phyloP scores from a whole-genome alignment of 176 grass and related monocot genomes.

The Phragmites australis region DNA sequence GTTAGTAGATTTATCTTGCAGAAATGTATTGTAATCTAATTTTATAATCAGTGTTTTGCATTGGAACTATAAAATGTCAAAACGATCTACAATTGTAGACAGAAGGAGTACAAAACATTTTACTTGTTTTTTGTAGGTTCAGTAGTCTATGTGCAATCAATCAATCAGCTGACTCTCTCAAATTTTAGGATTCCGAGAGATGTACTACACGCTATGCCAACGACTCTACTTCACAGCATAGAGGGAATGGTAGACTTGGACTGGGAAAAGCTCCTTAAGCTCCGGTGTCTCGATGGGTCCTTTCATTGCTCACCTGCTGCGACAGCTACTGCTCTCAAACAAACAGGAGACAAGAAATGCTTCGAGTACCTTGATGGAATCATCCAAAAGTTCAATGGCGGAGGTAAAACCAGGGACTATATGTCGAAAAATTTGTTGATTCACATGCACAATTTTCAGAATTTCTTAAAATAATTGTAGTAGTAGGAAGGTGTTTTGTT shows the following conservation, averaged over 20 bases:
- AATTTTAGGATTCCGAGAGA: constrained; percentile 47
- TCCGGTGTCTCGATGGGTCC: constrained; percentile 42
- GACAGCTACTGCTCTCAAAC: constrained; percentile 32
- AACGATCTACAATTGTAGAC: too few relatives aligned
- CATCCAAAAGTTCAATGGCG: constrained; percentile 19
- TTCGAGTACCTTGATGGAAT: constrained; percentile 30
- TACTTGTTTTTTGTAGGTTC: too few relatives aligned
- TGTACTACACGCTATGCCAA: constrained; percentile 34
- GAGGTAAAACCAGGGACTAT: constrained; percentile 2
- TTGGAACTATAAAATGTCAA: too few relatives aligned
- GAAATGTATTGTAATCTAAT: too few relatives aligned
- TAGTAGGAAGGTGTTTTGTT: too few relatives aligned
- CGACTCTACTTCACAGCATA: constrained; percentile 33
- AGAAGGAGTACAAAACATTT: too few relatives aligned
- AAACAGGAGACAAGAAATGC: constrained; percentile 40
- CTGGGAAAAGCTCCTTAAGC: constrained; percentile 47
- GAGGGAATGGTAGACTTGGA: constrained; percentile 42
- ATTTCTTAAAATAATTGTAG: too few relatives aligned
- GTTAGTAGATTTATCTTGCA: too few relatives aligned
- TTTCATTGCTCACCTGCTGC: constrained; percentile 35
- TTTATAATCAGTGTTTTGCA: too few relatives aligned
- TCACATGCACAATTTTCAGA: neutral
- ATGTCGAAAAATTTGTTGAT: neutral
- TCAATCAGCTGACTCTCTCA: neutral
- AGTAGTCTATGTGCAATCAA: neutral